Base-by-base conservation (phyloP, 108 stramenopile genomes). In the Aurantiochytrium sp. region DNA sequence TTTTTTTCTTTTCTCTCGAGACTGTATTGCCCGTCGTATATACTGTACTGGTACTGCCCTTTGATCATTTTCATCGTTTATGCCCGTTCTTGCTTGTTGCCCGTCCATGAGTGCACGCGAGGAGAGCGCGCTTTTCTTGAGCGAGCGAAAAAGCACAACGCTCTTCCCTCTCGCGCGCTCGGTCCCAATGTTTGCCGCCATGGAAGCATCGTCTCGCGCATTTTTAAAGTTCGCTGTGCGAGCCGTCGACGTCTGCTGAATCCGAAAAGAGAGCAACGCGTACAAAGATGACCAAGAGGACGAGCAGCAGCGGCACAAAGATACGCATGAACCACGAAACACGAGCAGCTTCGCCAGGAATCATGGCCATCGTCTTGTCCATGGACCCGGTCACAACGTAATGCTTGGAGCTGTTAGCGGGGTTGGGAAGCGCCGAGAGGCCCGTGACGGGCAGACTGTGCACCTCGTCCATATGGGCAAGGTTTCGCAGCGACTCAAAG, bases 291-390 rank as follows among this genome's bases (percentile, higher is more conserved):
- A 69, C 64, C 10, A 69, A 28, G 14, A 69, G 14, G 64, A 69
- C 42, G 64, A 69, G 64, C 14, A 69, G 18, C 8, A 69, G 64
- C 35, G 64, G 64, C 21, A 69, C 1, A 14, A 69, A 3, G 64
- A 69, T 6, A 18, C 64, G 35, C 64, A 69, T 23, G 0, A 23
- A 8, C 64, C 25, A 69, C 21, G 35, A 69, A 8, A 12, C 64
- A 8, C 49, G 76, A 23, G 45, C 23, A 18, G 25, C 45, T 45
- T 83, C 28, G n/a, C 43, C 76, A 23, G 76, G 76, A 12, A 53
- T 83, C 76, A 83, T 83, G 51, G 76, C 51, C 76, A 83, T 47
- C 10, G 76, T 83, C 76, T 83, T 83, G 51, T 83, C 76, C 76
- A 83, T 83, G 45, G 49, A 53, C 28, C 76, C 76, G 12, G 76